phyloP scores from a whole-genome alignment of 306 rosid species.

The Carpinus viminea region DNA sequence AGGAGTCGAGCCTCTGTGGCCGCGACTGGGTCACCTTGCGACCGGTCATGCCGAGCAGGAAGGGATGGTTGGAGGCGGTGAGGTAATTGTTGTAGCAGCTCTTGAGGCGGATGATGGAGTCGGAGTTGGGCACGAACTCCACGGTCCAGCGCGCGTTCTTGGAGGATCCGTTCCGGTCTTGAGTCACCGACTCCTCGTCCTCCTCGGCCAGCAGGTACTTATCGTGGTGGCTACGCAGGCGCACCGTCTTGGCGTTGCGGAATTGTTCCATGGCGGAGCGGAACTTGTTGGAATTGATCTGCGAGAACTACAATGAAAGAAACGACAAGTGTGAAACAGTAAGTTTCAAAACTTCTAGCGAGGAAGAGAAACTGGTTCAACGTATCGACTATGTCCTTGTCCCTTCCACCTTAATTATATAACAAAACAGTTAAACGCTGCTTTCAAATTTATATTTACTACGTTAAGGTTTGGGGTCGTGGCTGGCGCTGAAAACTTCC shows the following conservation, averaged over 20 bases:
- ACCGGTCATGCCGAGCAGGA: conserved; percentile 86
- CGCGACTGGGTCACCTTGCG: conserved; percentile 67
- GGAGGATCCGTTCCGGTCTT: conserved; percentile 68
- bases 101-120: conserved; percentile 70
- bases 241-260: conserved; percentile 74
- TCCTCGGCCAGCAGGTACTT: conserved; percentile 81
- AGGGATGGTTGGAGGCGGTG: conserved; percentile 68
- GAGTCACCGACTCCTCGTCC: conserved; percentile 79
- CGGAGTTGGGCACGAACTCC: conserved; percentile 55
- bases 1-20: conserved; percentile 60
- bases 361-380: background rate
- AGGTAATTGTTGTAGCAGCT: conserved; percentile 80
- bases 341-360: background rate
- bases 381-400: background rate
- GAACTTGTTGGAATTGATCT: conserved; percentile 46
- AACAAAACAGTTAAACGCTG: no score
- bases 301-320: background rate
- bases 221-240: conserved; percentile 73
- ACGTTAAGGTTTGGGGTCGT: no score
- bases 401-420: background rate
- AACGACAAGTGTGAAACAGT: background rate
- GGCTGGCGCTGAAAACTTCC: no score
- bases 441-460: no score
- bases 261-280: conserved; percentile 64
- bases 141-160: conserved; percentile 64